Evolutionary conservation across 192 early-diverging fungal species (phyloP).

Genomic region (Coemansia sp.): DNA sequence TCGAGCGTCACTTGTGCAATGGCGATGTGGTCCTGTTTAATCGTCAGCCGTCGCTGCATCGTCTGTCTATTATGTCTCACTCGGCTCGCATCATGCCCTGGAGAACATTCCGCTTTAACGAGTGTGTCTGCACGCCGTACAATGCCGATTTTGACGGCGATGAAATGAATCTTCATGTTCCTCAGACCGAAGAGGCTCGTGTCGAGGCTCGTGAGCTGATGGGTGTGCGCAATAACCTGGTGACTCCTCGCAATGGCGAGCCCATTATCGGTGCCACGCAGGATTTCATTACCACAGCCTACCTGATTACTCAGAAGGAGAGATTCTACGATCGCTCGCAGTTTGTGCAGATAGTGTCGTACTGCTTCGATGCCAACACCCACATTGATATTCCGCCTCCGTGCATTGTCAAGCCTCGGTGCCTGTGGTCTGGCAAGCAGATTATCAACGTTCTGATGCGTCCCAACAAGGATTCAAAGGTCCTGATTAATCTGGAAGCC

Average conservation of each 20-base stretch:
- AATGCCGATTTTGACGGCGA: slow-evolving; percentile 99
- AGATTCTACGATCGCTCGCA: slow-evolving; percentile 91
- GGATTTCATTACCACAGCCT: slow-evolving; percentile 98
- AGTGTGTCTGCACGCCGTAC: slow-evolving; percentile 99
- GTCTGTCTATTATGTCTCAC: slow-evolving; percentile 96
- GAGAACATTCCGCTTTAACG: slow-evolving; percentile 99
- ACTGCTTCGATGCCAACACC: slow-evolving; percentile 81
- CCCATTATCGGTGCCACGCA: slow-evolving; percentile 98
- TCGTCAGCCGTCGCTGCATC: slow-evolving; percentile 97
- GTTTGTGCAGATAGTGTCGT: slow-evolving; percentile 90
- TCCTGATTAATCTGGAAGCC: slow-evolving; percentile 86
- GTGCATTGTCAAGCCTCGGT: slow-evolving; percentile 83
- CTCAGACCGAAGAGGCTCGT: slow-evolving; percentile 98
- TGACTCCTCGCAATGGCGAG: slow-evolving; percentile 98
- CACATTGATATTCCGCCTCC: slow-evolving; percentile 94
- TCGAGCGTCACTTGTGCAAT: slow-evolving; percentile 92
- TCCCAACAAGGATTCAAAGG: slow-evolving; percentile 69
- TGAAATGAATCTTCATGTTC: slow-evolving; percentile 99
- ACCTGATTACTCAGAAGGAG: slow-evolving; percentile 90
- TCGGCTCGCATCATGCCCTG: slow-evolving; percentile 88
- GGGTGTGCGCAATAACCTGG: slow-evolving; percentile 96
- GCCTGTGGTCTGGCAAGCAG: slow-evolving; percentile 97
- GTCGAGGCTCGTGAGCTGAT: slow-evolving; percentile 95
- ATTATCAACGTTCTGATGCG: slow-evolving; percentile 85
- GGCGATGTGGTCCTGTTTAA: slow-evolving; percentile 98